These are phyloP conservation scores for Amanita jacksonii DNA, from an alignment of 768 basidiomycete species.

Conservation along the genomic window DNA sequence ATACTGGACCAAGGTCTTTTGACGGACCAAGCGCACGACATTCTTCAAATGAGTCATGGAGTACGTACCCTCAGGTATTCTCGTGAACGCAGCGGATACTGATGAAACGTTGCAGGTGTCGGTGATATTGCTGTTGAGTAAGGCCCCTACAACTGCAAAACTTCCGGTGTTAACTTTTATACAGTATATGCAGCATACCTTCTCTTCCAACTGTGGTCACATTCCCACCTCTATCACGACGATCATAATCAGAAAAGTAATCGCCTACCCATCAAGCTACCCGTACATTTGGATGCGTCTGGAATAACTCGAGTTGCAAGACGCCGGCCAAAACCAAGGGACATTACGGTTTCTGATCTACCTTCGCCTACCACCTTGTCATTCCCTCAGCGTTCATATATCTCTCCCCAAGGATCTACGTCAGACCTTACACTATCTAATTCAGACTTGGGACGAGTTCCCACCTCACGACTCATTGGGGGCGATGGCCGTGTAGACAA, in stretches of 20 bases:
- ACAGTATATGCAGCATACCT: constrained; percentile 65
- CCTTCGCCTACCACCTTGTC: constrained; percentile 9
- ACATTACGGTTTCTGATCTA: constrained; percentile 7
- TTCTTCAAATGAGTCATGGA: constrained; percentile 69
- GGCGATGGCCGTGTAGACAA: too few relatives aligned
- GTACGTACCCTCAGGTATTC: constrained; percentile 31
- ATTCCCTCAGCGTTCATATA: constrained; percentile 12
- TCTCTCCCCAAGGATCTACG: constrained; percentile 12
- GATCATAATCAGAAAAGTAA: constrained; percentile 32
- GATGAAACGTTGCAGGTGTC: constrained; percentile 39
- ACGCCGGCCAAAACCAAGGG: constrained; percentile 9
- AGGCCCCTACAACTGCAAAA: constrained; percentile 15
- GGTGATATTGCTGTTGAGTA: constrained; percentile 69
- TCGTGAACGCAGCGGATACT: not conserved
- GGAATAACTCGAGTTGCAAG: constrained; percentile 20
- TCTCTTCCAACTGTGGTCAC: constrained; percentile 73
- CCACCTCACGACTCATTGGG: too few relatives aligned
- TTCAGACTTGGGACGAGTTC: constrained; percentile 8
- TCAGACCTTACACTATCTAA: constrained; percentile 13
- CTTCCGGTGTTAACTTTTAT: not conserved
- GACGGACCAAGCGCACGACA: constrained; percentile 32
- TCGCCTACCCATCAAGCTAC: constrained; percentile 24
- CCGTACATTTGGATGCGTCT: constrained; percentile 13
- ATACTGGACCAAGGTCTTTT: constrained; percentile 11
- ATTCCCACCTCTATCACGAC: constrained; percentile 59